phyloP scores from a whole-genome alignment of 495 filamentous ascomycete species.

The Collariella sp. region DNA sequence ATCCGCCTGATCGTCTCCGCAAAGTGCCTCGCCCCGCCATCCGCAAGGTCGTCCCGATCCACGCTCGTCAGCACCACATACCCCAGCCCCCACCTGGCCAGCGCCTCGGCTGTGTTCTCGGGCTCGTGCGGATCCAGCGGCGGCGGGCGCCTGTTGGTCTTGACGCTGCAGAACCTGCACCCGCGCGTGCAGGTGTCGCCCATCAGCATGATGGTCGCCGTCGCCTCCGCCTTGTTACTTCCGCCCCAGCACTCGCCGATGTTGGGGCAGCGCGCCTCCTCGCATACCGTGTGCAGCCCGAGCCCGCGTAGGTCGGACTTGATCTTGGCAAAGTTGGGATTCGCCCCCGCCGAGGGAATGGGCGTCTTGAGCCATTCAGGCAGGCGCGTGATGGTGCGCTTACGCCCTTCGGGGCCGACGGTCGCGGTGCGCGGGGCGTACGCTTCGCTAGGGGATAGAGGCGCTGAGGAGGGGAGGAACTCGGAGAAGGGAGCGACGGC shows the following conservation, averaged over 20 bases:
- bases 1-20: conserved; percentile 92
- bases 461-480: conserved; percentile 52
- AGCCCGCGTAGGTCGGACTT: conserved; percentile 87
- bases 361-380: conserved; percentile 95
- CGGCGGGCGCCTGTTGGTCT: conserved; percentile 68
- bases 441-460: conserved; percentile 46
- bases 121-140: conserved; percentile 94
- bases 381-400: conserved; percentile 80
- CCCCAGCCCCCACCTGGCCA: conserved; percentile 85
- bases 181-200: conserved; percentile 96
- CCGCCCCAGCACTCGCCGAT: conserved; percentile 98
- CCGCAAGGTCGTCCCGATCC: conserved; percentile 82
- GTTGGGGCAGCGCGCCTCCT: conserved; percentile 95
- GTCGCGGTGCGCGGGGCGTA: conserved; percentile 67
- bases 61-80: conserved; percentile 93
- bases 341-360: conserved; percentile 62
- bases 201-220: conserved; percentile 99
- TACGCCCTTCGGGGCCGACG: conserved; percentile 72
- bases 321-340: conserved; percentile 79
- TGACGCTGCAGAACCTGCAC: conserved; percentile 94
- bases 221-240: conserved; percentile 74
- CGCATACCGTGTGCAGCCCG: conserved; percentile 89
- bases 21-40: conserved; percentile 85
- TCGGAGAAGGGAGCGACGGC: conserved; percentile 77
- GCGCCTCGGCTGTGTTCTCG: conserved; percentile 90